phyloP scores from a whole-genome alignment of 2,329 filamentous ascomycete genomes.

The Ascocoryne sarcoides region DNA sequence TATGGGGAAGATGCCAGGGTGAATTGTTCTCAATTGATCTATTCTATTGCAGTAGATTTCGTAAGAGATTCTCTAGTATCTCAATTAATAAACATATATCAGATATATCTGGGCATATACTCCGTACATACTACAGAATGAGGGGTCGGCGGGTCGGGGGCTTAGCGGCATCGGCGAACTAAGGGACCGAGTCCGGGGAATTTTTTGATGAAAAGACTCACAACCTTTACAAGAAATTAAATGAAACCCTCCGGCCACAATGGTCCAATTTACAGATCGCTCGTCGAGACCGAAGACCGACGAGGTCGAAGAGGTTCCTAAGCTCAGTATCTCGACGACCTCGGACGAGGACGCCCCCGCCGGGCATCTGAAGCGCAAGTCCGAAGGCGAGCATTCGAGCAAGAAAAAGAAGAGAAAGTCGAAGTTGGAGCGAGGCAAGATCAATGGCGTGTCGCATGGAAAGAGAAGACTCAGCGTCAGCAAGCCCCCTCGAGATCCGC shows the following conservation, averaged over 20 bases:
- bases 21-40: not conserved
- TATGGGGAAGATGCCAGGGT: not conserved
- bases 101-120: too few species aligned
- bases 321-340: constrained; percentile 6
- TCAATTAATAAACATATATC: too few species aligned
- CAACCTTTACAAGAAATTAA: not conserved
- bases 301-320: constrained; percentile 4
- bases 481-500: constrained; percentile 53
- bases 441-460: constrained; percentile 19
- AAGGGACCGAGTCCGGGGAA: constrained; percentile 5
- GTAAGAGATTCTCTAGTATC: too few species aligned
- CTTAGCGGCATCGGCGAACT: constrained; percentile 6
- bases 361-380: constrained; percentile 12
- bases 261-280: constrained; percentile 21
- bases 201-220: constrained; percentile 5
- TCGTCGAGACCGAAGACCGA: constrained; percentile 8
- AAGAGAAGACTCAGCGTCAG: constrained; percentile 46
- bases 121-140: too few species aligned
- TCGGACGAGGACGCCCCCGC: constrained; percentile 11
- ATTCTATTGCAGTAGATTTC: too few species aligned
- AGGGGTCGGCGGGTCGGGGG: not conserved
- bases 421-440: constrained; percentile 15
- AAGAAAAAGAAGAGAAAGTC: constrained; percentile 22
- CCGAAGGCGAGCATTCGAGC: constrained; percentile 10
- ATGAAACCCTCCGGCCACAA: constrained; percentile 1